Evolutionary conservation across 2,329 filamentous ascomycete species (phyloP).

Genomic region (Chaetomiaceae sp.): DNA sequence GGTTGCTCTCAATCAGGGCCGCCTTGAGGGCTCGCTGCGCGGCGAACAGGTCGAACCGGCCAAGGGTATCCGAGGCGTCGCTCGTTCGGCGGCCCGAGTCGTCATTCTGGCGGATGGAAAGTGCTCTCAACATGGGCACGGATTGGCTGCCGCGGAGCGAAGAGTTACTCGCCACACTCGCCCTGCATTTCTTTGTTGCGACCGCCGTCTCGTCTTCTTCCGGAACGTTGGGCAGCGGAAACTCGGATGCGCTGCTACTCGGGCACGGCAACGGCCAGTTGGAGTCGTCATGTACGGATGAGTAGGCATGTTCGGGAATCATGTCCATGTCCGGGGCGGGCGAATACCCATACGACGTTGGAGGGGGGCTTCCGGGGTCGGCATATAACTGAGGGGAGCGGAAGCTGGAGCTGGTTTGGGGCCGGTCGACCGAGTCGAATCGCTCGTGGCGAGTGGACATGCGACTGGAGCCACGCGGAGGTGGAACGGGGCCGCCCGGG

Average conservation of each 20-base stretch:
- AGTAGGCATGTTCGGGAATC: constrained; percentile 25
- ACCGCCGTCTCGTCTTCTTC: constrained; percentile 54
- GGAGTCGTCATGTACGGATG: constrained; percentile 35
- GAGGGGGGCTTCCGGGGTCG: constrained; percentile 22
- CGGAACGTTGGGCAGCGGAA: constrained; percentile 51
- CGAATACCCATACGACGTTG: constrained; percentile 27
- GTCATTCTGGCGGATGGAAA: constrained; percentile 31
- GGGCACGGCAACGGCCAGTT: constrained; percentile 41
- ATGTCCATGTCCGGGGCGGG: constrained; percentile 24
- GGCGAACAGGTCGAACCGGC: constrained; percentile 36
- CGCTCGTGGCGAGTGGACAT: constrained; percentile 40
- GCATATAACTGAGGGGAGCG: constrained; percentile 35
- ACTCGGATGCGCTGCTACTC: constrained; percentile 34
- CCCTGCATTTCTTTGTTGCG: constrained; percentile 33
- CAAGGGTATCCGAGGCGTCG: constrained; percentile 48
- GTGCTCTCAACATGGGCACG: constrained; percentile 47
- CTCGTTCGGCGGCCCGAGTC: constrained; percentile 31
- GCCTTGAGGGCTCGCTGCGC: constrained; percentile 31
- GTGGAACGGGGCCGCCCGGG: constrained; percentile 37
- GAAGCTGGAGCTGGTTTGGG: constrained; percentile 40
- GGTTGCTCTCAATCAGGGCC: constrained; percentile 20
- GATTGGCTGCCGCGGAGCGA: constrained; percentile 51
- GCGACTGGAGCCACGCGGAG: constrained; percentile 51
- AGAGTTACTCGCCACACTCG: constrained; percentile 44
- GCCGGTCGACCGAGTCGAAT: constrained; percentile 39